A percentile compares a stretch with the other conserved stretches of the same genome.
These are phyloP conservation scores for Globisporangium ultimum DNA, from an alignment of 352 stramenopile species.

Conservation along the genomic window DNA sequence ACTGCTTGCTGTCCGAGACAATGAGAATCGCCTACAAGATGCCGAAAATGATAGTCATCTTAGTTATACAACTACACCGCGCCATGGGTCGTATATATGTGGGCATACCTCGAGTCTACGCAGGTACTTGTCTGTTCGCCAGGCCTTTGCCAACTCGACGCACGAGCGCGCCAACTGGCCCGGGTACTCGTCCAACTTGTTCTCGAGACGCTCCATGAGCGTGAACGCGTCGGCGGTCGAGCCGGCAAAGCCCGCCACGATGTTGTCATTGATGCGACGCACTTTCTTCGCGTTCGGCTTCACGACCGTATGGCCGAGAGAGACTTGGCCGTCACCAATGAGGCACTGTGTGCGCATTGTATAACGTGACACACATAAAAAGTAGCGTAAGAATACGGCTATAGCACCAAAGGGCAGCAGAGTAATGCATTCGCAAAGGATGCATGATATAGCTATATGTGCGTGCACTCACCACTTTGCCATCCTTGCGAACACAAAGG, in stretches of 20 bases:
- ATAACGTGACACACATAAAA: background rate
- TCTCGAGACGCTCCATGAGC: slow-evolving; percentile 97
- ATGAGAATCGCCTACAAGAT: slow-evolving; percentile 75
- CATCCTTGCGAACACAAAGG: slow-evolving; percentile 96
- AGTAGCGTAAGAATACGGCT: background rate
- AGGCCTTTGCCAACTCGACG: slow-evolving; percentile 98
- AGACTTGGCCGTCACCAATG: slow-evolving; percentile 98
- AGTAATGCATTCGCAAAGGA: too few species aligned
- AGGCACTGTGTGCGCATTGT: slow-evolving; percentile 58
- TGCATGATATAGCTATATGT: background rate
- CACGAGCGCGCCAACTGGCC: slow-evolving; percentile 95
- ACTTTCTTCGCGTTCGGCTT: slow-evolving; percentile 99
- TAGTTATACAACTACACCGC: background rate
- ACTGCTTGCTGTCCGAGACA: slow-evolving; percentile 94
- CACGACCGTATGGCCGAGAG: slow-evolving; percentile 92
- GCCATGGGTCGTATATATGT: background rate
- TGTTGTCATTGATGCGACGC: slow-evolving; percentile 92
- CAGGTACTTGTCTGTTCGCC: slow-evolving; percentile 99
- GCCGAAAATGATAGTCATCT: background rate
- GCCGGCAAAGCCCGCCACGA: slow-evolving; percentile 96
- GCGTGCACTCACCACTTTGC: slow-evolving; percentile 89
- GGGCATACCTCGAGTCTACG: slow-evolving; percentile 87
- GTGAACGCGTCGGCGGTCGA: slow-evolving; percentile 98
- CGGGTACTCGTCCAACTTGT: slow-evolving; percentile 97
- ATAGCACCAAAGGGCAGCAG: background rate